phyloP scores from a whole-genome alignment of 2,329 filamentous ascomycete species.

The Botrytis byssoidea region DNA sequence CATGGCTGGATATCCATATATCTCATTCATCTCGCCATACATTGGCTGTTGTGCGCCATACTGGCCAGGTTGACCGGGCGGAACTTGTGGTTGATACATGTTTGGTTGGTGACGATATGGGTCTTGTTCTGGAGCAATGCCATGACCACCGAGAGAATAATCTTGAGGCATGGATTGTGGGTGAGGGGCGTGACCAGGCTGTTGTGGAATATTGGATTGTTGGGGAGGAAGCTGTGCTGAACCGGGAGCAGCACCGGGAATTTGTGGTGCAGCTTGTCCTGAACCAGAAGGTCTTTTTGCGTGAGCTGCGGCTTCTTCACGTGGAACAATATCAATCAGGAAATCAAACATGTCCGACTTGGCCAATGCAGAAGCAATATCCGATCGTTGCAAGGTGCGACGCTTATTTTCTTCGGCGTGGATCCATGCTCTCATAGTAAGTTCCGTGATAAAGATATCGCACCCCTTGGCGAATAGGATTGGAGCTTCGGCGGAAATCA shows the following conservation, averaged over 20 bases:
- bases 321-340: conserved; percentile 95
- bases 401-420: conserved; percentile 99
- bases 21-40: conserved; percentile 77
- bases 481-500: conserved; percentile 97
- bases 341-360: conserved; percentile 99
- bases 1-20: conserved; percentile 82
- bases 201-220: conserved; percentile 45
- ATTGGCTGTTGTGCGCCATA: conserved; percentile 78
- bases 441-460: conserved; percentile 97
- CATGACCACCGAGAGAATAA: conserved; percentile 60
- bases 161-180: conserved; percentile 59
- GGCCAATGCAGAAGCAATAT: conserved; percentile 91
- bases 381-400: conserved; percentile 88
- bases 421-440: conserved; percentile 99
- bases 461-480: conserved; percentile 98
- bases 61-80: conserved; percentile 65
- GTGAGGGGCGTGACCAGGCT: conserved; percentile 47
- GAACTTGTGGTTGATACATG: conserved; percentile 81
- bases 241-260: conserved; percentile 50
- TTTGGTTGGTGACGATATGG: conserved; percentile 70
- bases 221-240: conserved; percentile 51
- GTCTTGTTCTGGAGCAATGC: conserved; percentile 67
- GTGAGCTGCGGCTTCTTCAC: conserved; percentile 85
- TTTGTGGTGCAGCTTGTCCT: conserved; percentile 45
- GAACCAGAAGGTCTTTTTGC: conserved; percentile 66